phyloP scores from a whole-genome alignment of 257 asterid species.

The Nicotiana paniculata region DNA sequence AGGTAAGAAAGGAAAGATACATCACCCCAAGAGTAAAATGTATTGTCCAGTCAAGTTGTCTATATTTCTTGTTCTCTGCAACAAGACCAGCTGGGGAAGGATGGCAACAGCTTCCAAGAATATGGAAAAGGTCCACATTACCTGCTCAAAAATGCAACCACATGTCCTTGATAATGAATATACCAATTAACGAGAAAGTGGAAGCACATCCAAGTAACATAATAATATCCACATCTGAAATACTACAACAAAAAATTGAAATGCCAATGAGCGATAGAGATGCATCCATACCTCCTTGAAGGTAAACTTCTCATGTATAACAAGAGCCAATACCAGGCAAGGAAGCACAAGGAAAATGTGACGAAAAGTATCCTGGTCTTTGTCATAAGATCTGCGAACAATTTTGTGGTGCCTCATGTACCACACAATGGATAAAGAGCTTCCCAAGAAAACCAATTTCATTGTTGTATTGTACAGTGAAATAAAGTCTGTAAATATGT shows the following conservation, averaged over 20 bases:
- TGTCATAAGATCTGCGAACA: conserved; percentile 82
- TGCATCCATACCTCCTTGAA: conserved; percentile 51
- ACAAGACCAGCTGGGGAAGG: conserved; percentile 77
- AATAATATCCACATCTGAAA: background rate
- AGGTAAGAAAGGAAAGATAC: background rate
- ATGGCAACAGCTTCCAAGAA: conserved; percentile 87
- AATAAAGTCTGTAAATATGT: conserved; percentile 60
- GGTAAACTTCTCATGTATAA: conserved; percentile 62
- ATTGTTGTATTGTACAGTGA: conserved; percentile 69
- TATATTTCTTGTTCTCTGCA: conserved; percentile 83
- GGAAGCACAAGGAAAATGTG: conserved; percentile 64
- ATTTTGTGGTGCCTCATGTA: conserved; percentile 75
- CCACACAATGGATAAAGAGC: conserved; percentile 84
- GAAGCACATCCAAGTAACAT: background rate
- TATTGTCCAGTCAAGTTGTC: conserved; percentile 93
- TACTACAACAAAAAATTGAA: background rate
- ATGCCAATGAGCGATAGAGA: background rate
- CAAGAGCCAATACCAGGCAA: conserved; percentile 57
- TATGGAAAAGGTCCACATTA: conserved; percentile 80
- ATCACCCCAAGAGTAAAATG: conserved; percentile 72
- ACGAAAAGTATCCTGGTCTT: conserved; percentile 87
- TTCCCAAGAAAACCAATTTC: conserved; percentile 81
- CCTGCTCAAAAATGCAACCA: conserved; percentile 27
- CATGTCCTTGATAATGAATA: background rate
- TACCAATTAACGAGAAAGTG: background rate